Evolutionary conservation across 2,329 filamentous ascomycete species (phyloP), one percentile per base, ranked within the genome.

Genomic region (Monilinia polystroma): DNA sequence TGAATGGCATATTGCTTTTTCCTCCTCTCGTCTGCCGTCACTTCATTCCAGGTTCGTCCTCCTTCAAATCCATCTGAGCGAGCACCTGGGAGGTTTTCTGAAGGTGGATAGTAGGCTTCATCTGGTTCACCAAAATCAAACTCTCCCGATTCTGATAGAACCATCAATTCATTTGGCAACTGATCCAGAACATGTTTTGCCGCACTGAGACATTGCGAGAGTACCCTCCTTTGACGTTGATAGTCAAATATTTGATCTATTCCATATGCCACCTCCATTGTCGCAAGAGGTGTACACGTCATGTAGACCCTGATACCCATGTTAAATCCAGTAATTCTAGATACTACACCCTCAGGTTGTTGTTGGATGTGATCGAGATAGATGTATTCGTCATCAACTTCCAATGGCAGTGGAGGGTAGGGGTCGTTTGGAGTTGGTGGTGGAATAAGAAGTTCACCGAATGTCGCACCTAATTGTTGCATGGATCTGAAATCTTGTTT

Each of bases 381-480:
- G 67, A 97, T 90, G 74, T 87, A 93, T 67, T 90, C 87, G 77
- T 97, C 93, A 72, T 97, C 93, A 0, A 96, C 87, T 73, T 96
- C 92, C 26, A 89, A 80, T 0, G 93, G 93, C 16, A 93, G 82
- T 10, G 91, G 89, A 4, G 93, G 93, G 71, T 95, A 92, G 5
- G 87, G 89, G 54, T 92, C 86, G 35, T 84, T 87, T 0, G 87
- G 86, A 0, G 91, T 96, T 1, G 90, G 87, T 3, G 92, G 92
- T 11, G 90, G 87, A 62, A 96, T 87, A 47, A 90, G 84, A 49
- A 93, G 80, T 72, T 93, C 91, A 47, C 86, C 85, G 69, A 90
- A 88, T 0, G 85, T 85, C 20, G 86, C 85, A 45, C 91, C 92
- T 23, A 95, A 80, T 75, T 96, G 92, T 66, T 90, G 85, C 76